Evolutionary conservation across 306 rosid genomes (phyloP), one percentile per base, ranked within the genome.

Genomic region (Fagus crenata): DNA sequence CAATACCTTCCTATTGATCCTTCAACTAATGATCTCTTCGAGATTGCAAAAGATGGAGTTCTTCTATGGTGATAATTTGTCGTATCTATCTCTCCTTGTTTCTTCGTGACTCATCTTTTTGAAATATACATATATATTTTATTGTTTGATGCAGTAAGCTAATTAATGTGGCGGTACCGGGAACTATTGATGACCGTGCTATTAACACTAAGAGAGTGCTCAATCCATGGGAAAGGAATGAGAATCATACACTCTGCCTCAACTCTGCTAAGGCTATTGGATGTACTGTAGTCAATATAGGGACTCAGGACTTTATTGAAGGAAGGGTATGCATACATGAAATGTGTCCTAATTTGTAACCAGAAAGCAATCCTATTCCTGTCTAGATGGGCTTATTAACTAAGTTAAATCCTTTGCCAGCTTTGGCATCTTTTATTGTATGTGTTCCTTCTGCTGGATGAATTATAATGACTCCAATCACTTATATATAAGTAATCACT

Each of bases 231-330:
- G 99, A 95, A 85, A 92, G 99, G 78, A 95, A 92, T 78, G 97
- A 92, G 83, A 95, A 95, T 58, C 99, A 95, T 81, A 95, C 99
- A 18, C 93, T 95, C 36, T 95, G 99, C 73, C 97, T 95, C 84
- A 95, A 95, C 85, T 95, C 99, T 81, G 97, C 99, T 40, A 95
- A 95, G 86, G 99, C 99, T 72, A 93, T 95, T 82, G 99, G 99
- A 73, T 95, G 99, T 60, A 95, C 99, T 1, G 99, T 95, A 0
- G 97, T 95, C 76, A 95, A 95, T 73, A 92, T 95, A 81, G 99
- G 99, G 71, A 92, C 97, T n/a, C 96, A 92, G 81, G 99, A 95
- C 78, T 90, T 95, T 69, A 88, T 95, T 81, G 97, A 95, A 89
- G 99, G 97, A 88, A 87, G 98, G 90, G 99, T 95, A 86, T 71